These are phyloP conservation scores for Quercus variabilis DNA, from an alignment of 306 rosid genomes.

Conservation along the genomic window DNA sequence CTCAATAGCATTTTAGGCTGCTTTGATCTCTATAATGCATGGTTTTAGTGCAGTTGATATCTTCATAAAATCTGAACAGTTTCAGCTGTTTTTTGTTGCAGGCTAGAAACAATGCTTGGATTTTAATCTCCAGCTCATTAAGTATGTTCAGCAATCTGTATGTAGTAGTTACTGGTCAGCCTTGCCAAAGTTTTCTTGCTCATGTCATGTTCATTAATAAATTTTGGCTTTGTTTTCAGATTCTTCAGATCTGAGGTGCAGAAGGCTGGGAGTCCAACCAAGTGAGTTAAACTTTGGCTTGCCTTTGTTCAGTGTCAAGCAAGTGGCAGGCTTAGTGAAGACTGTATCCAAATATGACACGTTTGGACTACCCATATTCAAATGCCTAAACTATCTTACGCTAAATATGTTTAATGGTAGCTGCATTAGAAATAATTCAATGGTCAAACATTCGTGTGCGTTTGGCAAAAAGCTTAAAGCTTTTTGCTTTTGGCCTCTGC, in stretches of 20 bases:
- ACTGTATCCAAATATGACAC: background rate
- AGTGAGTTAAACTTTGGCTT: conserved; percentile 49
- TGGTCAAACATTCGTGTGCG: background rate
- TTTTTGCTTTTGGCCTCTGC: no score
- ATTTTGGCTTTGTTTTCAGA: no score
- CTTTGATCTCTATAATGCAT: conserved; percentile 5
- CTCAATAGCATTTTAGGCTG: conserved; percentile 3
- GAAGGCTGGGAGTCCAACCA: conserved; percentile 69
- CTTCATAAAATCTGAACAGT: background rate
- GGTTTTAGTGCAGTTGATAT: background rate
- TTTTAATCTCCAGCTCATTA: conserved; percentile 85
- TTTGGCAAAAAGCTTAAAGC: no score
- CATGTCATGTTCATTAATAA: background rate
- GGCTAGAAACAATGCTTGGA: conserved; percentile 98
- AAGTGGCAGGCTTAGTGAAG: background rate
- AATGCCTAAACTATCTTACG: background rate
- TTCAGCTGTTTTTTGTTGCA: conserved; percentile 21
- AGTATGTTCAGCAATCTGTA: conserved; percentile 84
- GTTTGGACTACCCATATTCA: background rate
- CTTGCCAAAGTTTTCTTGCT: conserved; percentile 4
- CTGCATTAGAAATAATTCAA: background rate
- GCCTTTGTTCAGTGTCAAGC: background rate
- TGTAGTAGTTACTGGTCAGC: conserved; percentile 12
- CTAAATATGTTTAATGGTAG: background rate
- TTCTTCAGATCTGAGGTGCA: conserved; percentile 47